A percentile compares a stretch with the other conserved stretches of the same genome.
These are phyloP conservation scores for Fraxinus platypoda DNA, from an alignment of 305 asterid genomes.

Conservation along the genomic window DNA sequence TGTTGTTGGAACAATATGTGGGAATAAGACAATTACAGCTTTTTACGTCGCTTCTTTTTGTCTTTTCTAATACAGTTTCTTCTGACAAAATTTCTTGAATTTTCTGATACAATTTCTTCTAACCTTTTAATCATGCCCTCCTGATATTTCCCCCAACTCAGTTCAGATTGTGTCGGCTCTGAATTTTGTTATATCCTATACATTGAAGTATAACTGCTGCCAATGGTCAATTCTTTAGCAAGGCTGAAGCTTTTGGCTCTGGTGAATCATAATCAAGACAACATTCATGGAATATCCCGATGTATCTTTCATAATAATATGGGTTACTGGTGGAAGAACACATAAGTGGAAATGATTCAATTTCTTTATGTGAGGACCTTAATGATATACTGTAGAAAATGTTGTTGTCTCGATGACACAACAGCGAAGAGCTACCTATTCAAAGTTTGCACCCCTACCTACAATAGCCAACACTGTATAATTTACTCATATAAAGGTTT, in stretches of 20 bases:
- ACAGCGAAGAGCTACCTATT: background rate
- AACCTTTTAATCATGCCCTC: background rate
- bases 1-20: background rate
- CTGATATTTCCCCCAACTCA: background rate
- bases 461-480: background rate
- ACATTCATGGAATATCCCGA: background rate
- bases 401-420: background rate
- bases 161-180: background rate
- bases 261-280: constrained; percentile 1
- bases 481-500: background rate
- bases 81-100: background rate
- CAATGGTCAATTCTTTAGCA: background rate
- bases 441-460: background rate
- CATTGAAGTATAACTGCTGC: background rate
- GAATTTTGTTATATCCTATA: background rate
- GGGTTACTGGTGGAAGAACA: background rate
- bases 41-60: background rate
- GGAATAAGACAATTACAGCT: background rate
- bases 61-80: background rate
- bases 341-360: background rate
- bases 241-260: background rate
- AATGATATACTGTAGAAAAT: background rate
- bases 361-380: background rate
- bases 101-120: background rate
- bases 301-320: background rate